Base-by-base conservation (phyloP, 805 yeast species). In the Candida krabiensis region DNA sequence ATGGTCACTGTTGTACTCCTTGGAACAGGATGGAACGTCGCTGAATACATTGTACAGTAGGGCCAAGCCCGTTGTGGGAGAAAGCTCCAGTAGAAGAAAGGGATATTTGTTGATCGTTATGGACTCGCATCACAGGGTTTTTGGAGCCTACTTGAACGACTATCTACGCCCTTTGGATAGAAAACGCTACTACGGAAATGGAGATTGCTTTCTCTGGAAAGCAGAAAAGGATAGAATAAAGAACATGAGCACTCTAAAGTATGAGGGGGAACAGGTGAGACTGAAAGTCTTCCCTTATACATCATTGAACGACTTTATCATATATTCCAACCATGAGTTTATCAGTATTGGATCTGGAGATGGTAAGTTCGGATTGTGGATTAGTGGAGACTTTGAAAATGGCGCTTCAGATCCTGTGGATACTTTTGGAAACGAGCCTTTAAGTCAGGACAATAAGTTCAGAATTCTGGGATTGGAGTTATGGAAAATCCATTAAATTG, bases 171-270 rank as follows among this genome's bases (percentile, higher is more conserved):
- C 89, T 1, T 75, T 81, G 40, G 95, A 86, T 34, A 75, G 76
- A 33, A 78, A 77, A 52, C 71, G 86, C 40, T 91, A 81, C 63
- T 85, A 82, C 51, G 99, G 99, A 1, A 90, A 90, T 63, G 96
- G 97, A 1, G 96, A 91, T 60, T 89, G 98, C 56, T 90, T 93
- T 52, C 69, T 91, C 16, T 91, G 96, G 96, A 85, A 82, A 47
- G 55, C 75, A n/a, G 85, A 78, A 44, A 62, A 56, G 21, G 69
- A 70, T 5, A 63, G 61, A 21, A 58, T 62, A 36, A 58, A 62
- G 49, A 48, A 52, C 44, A 41, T 52, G 22, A 43, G 52, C 38
- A 42, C 43, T 6, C 30, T 33, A 15, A 40, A 37, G 16, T 38
- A 44, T 23, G 47, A 44, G 12, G 50, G 47, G 6, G 40, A 44